Base-by-base conservation (phyloP, 2,329 filamentous ascomycete genomes). In the Botrytis deweyae region DNA sequence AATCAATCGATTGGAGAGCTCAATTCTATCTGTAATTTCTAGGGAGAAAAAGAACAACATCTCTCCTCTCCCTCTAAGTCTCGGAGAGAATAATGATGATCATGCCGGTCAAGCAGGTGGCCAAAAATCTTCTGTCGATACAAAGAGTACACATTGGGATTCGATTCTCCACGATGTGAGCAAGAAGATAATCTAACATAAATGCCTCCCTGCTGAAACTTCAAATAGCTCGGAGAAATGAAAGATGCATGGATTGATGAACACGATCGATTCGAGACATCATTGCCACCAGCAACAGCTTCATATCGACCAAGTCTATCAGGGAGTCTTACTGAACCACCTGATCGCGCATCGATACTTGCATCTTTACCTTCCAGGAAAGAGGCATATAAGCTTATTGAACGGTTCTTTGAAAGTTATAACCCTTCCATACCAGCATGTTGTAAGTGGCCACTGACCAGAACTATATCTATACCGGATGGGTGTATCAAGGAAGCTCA, bases 161-260 rank as follows among this genome's bases (percentile, higher is more conserved):
- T 86, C 87, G 5, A 88, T 89, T 80, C 79, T 89, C 20, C 87
- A 89, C 77, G 87, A 89, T 81, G 87, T 88, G 76, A 83, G 86
- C 70, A 36, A 1, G 10, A 55, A 14, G 12, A 29, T 3, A 55
- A 55, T 29, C 52, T 18, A 9, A 1, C 52, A 29, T 55, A 29
- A 29, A 55, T 18, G 14, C 12, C 25, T 29, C 12, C 14, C 9
- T 29, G 52, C n/a, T 55, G 52, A 55, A n/a, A 55, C 52, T 55
- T 55, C 52, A 29, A 55, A 55, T 18, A 29, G 52, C 52, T 55
- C 52, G 52, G 52, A 55, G 52, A 14, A 55, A 18, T 55, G n/a
- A 18, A 55, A 55, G n/a, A 58, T 58, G n/a, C 25, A 58, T 58
- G 52, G 14, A 29, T 58, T 61, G 58, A 61, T 22, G 58, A 61